Base-by-base conservation (phyloP, 176 grass and related monocot species). In the Aegilops umbellulata region DNA sequence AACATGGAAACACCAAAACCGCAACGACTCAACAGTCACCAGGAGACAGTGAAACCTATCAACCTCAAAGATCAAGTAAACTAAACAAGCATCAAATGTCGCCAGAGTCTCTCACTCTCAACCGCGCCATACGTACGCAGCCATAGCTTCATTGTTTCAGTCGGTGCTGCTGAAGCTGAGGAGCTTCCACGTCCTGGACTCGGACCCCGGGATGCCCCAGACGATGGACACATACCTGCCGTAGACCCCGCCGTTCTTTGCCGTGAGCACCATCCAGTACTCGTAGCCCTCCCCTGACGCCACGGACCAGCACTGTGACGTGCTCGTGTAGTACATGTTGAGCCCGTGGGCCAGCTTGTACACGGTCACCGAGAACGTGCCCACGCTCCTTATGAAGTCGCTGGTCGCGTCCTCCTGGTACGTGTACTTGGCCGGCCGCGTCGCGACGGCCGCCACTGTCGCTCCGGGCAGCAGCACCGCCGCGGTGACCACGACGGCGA, bases 171-270 rank as follows among this genome's bases (percentile, higher is more conserved):
- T 57, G 82, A 89, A 89, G 66, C 31, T 80, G 76, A 84, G 67
- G 24, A 84, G 87, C 42, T 84, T 89, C 87, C 87, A 89, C 17
- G 57, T 65, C 81, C 15, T 83, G 86, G 86, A 88, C 86, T 84
- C 57, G 0, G 87, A 84, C 0, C 67, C 76, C 12, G 67, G 76
- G 57, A 84, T 65, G 30, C 87, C 87, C 76, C 87, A 89, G 19
- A 66, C 57, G 5, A 24, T 89, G 57, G 76, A 36, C 12, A 44
- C 67, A 60, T 84, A 89, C 7, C 47, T 51, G 67, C 42, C 42
- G 31, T 25, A 3, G 58, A 14, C 19, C 29, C 87, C 75, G 7
- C 58, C 12, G 76, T 89, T 80, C 55, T 22, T 84, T 0, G 76
- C 87, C 17, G 23, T 44, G 82, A 89, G 87, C 57, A 65, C 41